A percentile compares a stretch with the other conserved stretches of the same genome.
Conservation (phyloP, 331 rosid genomes). For the Malus hybrid region DNA sequence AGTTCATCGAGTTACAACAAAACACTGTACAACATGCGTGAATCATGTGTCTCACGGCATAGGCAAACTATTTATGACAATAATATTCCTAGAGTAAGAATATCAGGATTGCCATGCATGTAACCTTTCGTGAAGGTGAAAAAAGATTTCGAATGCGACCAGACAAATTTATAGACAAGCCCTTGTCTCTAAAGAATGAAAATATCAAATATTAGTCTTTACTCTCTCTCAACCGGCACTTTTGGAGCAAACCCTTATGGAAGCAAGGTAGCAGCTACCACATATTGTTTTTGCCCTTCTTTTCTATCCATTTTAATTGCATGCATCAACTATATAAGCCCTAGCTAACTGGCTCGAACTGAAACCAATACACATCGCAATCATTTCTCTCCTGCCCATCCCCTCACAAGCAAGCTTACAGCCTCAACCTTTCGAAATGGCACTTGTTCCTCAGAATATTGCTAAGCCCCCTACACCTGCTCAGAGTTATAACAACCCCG, state of each 20-base stretch:
- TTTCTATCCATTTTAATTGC: neutral
- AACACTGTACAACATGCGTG: too few relatives aligned
- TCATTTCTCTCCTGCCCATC: neutral
- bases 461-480: neutral
- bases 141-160: neutral
- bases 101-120: neutral
- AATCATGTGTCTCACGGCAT: neutral
- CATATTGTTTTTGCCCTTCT: neutral
- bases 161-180: conserved; percentile 11
- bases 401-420: neutral
- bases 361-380: neutral
- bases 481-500: neutral
- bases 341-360: neutral
- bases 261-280: conserved; percentile 30
- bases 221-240: conserved; percentile 5
- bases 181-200: conserved; percentile 10
- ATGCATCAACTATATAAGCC: conserved; percentile 17
- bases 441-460: conserved; percentile 4
- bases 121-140: conserved; percentile 9
- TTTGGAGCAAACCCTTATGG: conserved; percentile 14
- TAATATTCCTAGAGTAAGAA: conserved; percentile 9
- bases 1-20: too few relatives aligned
- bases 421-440: conserved; percentile 6
- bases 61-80: too few relatives aligned
- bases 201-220: neutral